Percentiles rank a stretch among this genome's conserved stretches.
phyloP scores from a whole-genome alignment of 257 asterid species.

The Solanum rostratum region DNA sequence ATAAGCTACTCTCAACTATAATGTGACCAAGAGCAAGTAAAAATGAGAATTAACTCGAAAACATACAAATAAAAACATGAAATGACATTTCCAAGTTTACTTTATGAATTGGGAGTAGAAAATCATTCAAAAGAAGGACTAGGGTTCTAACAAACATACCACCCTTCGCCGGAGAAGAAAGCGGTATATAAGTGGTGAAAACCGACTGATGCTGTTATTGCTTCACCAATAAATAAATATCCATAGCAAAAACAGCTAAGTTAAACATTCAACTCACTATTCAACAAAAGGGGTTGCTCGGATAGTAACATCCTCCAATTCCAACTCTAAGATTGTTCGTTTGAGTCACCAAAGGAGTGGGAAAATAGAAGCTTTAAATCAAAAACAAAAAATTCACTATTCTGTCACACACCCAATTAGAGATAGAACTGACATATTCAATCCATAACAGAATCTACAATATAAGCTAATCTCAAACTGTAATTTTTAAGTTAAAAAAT shows the following conservation, averaged over 20 bases:
- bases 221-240: neutral
- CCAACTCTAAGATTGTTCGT: no score
- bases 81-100: neutral
- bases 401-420: neutral
- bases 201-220: neutral
- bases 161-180: no score
- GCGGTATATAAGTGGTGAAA: neutral
- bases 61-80: neutral
- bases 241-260: neutral
- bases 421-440: neutral
- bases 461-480: neutral
- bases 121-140: neutral
- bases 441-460: neutral
- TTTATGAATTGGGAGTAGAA: neutral
- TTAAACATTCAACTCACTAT: neutral
- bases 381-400: no score
- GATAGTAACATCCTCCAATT: no score
- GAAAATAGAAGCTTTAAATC: no score
- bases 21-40: neutral
- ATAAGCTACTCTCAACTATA: neutral
- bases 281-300: no score
- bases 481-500: neutral
- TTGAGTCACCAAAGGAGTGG: no score
- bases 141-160: neutral
- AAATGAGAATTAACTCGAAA: neutral